A percentile compares a stretch with the other conserved stretches of the same genome.
These are phyloP conservation scores for Colletotrichum sp. DNA, from an alignment of 2,329 filamentous ascomycete genomes.

Conservation along the genomic window DNA sequence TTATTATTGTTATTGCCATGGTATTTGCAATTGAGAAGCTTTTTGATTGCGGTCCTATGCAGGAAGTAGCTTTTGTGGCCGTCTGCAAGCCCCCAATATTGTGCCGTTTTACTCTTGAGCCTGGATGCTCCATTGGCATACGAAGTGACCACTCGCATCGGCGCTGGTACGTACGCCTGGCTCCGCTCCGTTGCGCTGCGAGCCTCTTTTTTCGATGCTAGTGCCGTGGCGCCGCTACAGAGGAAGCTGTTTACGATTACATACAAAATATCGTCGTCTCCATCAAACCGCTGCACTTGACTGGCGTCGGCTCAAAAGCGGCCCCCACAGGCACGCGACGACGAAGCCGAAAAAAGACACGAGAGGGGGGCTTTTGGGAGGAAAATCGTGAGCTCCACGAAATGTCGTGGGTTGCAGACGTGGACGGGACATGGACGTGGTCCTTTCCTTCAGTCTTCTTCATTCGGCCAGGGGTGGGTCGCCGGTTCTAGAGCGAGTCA, in stretches of 20 bases:
- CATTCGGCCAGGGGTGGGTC: background rate
- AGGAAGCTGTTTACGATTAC: background rate
- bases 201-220: slow-evolving; percentile 3
- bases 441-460: background rate
- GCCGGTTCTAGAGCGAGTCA: slow-evolving; percentile 19
- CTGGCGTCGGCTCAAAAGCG: background rate
- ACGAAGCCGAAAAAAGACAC: background rate
- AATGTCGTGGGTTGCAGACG: background rate
- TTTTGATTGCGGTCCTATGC: background rate
- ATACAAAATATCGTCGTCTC: slow-evolving; percentile 11
- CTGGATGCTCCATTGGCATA: background rate
- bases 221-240: background rate
- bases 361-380: background rate
- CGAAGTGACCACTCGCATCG: background rate
- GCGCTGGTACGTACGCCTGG: background rate
- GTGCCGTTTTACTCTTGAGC: background rate
- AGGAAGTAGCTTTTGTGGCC: background rate
- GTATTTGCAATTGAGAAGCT: background rate
- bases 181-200: slow-evolving; percentile 1
- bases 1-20: background rate
- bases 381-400: background rate
- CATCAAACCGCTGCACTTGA: slow-evolving; percentile 3
- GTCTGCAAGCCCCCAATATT: background rate
- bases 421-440: background rate
- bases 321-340: slow-evolving; percentile 17